phyloP scores from a whole-genome alignment of 805 yeast genomes.

The Sugiyamaella mastotermitis region DNA sequence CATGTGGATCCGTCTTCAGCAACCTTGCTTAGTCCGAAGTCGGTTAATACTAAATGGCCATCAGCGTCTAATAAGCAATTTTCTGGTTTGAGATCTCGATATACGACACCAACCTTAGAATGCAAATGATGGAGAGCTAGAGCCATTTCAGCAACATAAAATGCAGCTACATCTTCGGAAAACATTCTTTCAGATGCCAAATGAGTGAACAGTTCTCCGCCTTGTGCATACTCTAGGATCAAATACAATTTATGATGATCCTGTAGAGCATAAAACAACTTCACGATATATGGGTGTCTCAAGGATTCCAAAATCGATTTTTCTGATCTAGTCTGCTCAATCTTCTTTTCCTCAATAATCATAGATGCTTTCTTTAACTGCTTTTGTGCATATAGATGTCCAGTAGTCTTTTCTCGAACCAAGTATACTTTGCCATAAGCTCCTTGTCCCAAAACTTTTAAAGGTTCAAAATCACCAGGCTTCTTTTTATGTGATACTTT shows the following conservation, averaged over 20 bases:
- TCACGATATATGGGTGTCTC: conserved; percentile 76
- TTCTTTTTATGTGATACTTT: conserved; percentile 20
- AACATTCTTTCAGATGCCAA: conserved; percentile 43
- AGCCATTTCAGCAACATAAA: conserved; percentile 75
- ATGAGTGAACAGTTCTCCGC: conserved; percentile 77
- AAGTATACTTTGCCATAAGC: conserved; percentile 83
- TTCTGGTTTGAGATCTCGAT: conserved; percentile 86
- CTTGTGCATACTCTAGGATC: conserved; percentile 75
- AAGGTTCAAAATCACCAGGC: conserved; percentile 57
- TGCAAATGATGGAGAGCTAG: conserved; percentile 74
- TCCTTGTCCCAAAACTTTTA: conserved; percentile 78
- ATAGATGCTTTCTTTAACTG: conserved; percentile 79
- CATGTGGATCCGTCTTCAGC: conserved; percentile 39
- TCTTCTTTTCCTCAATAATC: conserved; percentile 48
- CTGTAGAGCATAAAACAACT: conserved; percentile 76
- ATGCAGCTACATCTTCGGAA: conserved; percentile 62
- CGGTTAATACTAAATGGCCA: conserved; percentile 83
- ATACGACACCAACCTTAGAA: conserved; percentile 65
- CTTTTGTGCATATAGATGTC: conserved; percentile 75
- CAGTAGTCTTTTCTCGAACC: conserved; percentile 59
- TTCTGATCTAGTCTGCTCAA: conserved; percentile 78
- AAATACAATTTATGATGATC: conserved; percentile 71
- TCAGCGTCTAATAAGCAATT: conserved; percentile 68
- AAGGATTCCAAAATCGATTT: conserved; percentile 64
- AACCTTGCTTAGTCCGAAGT: conserved; percentile 65